A percentile compares a stretch with the other conserved stretches of the same genome.
These are phyloP conservation scores for Skeletonema menzelii DNA, from an alignment of 108 stramenopile genomes.

Conservation along the genomic window DNA sequence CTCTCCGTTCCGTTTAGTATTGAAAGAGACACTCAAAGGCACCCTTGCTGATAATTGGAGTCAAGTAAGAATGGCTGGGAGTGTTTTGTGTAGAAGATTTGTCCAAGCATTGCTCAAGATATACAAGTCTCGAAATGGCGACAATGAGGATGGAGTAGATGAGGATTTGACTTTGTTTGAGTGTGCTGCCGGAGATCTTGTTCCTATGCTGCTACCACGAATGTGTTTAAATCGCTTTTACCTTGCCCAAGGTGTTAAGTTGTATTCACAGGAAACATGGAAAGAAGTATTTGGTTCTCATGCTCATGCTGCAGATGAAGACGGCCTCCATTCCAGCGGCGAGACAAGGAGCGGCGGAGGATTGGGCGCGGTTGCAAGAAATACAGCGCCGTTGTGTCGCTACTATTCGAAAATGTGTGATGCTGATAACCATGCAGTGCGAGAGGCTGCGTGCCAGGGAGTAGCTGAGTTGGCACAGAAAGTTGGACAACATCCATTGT, in stretches of 20 bases:
- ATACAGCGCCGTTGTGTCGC: slow-evolving; percentile 84
- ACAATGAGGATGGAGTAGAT: slow-evolving; percentile 21
- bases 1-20: slow-evolving; percentile 40
- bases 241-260: slow-evolving; percentile 93
- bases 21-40: slow-evolving; percentile 34
- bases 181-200: slow-evolving; percentile 34
- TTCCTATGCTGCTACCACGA: slow-evolving; percentile 81
- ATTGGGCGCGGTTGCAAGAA: slow-evolving; percentile 71
- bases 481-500: slow-evolving; percentile 55
- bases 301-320: slow-evolving; percentile 4
- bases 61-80: slow-evolving; percentile 96
- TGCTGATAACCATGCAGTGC: slow-evolving; percentile 94
- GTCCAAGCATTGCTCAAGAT: slow-evolving; percentile 62
- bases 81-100: slow-evolving; percentile 85
- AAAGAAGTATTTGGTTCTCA: slow-evolving; percentile 63
- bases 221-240: slow-evolving; percentile 99
- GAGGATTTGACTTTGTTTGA: slow-evolving; percentile 43
- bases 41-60: slow-evolving; percentile 96
- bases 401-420: slow-evolving; percentile 93
- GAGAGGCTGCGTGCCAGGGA: slow-evolving; percentile 96
- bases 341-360: slow-evolving; percentile 52
- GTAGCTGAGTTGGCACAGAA: slow-evolving; percentile 94
- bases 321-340: slow-evolving; percentile 22
- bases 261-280: slow-evolving; percentile 97
- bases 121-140: slow-evolving; percentile 6